Evolutionary conservation across 108 stramenopile species (phyloP), one percentile per base, ranked within the genome.

Genomic region (Skeletonema potamos): DNA sequence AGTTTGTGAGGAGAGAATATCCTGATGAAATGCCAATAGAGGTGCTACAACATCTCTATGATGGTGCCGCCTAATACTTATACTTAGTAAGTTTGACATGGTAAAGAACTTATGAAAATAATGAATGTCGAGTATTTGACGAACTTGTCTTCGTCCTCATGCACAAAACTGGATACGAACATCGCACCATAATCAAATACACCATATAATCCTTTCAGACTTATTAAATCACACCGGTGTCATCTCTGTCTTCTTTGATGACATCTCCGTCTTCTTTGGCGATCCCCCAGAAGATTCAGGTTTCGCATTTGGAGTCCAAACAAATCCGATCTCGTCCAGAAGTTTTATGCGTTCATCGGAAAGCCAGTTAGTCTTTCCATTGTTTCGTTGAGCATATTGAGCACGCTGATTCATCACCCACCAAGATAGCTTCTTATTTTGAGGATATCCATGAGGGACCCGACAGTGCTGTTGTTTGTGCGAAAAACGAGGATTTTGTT

Each of bases 341-440:
- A 85, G 61, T 20, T 77, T 71, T 64, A 91, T 87, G 24, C 90
- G 72, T 26, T 91, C 90, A 37, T 81, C 74, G 2, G 82, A 85
- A 15, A 91, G 74, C 59, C 82, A 72, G 8, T 66, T 82, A 30
- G 66, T 66, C 58, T 77, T 68, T 3, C 51, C 39, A 70, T 64
- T 57, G 6, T 41, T 7, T 39, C 62, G 69, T 44, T 85, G 79
- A 13, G 82, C 79, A 65, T 82, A 86, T 46, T 87, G 85, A 32
- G 87, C 85, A 6, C 89, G 85, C 57, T 87, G 87, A 27, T 86
- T 82, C 54, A 63, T 72, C 5, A 87, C 86, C 89, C 87, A 91
- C 71, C 85, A 85, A 2, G 86, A 82, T 27, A 91, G 63, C 58
- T 84, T 75, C 2, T 82, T 71, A 43, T 91, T 91, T 27, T 56